Evolutionary conservation across 2,329 filamentous ascomycete species (phyloP), one percentile per base, ranked within the genome.

Genomic region (Arachnomyces sp.): DNA sequence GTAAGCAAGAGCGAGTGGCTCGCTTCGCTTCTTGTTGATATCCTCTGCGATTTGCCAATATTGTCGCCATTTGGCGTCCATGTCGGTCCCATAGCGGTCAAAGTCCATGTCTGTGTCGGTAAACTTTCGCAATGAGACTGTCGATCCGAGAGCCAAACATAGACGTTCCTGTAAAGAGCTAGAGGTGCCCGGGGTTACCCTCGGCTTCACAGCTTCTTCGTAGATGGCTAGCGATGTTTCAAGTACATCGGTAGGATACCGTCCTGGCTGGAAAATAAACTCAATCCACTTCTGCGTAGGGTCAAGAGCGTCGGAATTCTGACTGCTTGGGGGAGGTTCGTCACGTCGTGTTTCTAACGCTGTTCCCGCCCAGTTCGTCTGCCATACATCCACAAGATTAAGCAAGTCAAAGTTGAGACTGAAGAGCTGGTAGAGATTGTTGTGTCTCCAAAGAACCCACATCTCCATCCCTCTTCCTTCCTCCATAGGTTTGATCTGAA

Each of bases 31-130:
- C 53, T 84, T 88, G 57, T 96, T 88, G 31, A 98, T 68, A 57
- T 94, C 89, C 9, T 84, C 73, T 13, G 94, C 73, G 13, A 96
- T 73, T 25, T 88, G 80, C 66, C 88, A 94, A 61, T 94, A 94
- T 37, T 84, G 78, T 47, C 84, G 79, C 92, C 92, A 98, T 59
- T 94, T 88, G 8, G 76, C 73, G 55, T 92, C 83, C 39, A 82
- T 80, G 25, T 85, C 80, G 28, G 72, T 68, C 42, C 83, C 76
- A 57, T 89, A 92, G 42, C 81, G 74, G 16, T 83, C 78, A 50
- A 85, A 86, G 53, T 93, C 83, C 62, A 85, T 77, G 18, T 74
- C 74, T 79, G 79, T 34, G 11, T 77, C 72, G 7, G 77, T 66
- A 20, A 68, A 70, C 39, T 77, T 78, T 33, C 76, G 73, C 28